Conservation (phyloP, 306 rosid species). For the Inga oerstediana region DNA sequence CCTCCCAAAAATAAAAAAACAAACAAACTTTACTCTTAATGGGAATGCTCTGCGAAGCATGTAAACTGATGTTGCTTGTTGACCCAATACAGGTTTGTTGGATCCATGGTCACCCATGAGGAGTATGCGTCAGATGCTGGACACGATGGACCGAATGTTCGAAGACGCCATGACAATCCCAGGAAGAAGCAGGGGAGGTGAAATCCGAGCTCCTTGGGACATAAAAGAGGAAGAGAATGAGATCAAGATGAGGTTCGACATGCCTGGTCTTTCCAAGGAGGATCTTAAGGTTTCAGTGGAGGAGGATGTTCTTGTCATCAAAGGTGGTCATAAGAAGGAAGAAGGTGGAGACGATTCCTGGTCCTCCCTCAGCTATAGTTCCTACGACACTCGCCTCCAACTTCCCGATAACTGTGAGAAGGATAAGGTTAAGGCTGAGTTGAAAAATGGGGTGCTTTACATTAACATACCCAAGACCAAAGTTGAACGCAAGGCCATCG, state of each 20-base stretch:
- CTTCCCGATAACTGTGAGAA: conserved; percentile 72
- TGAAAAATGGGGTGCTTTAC: conserved; percentile 87
- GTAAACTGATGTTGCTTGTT: neutral
- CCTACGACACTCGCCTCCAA: conserved; percentile 57
- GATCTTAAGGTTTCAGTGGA: conserved; percentile 73
- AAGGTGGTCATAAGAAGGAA: conserved; percentile 47
- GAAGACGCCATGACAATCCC: conserved; percentile 57
- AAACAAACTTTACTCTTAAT: no score
- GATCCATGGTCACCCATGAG: conserved; percentile 82
- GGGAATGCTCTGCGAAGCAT: neutral
- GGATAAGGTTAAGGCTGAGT: conserved; percentile 73
- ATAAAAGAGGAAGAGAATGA: conserved; percentile 69
- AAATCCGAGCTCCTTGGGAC: conserved; percentile 72
- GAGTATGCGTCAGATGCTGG: conserved; percentile 79
- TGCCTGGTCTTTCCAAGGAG: conserved; percentile 86
- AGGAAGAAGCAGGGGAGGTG: conserved; percentile 48
- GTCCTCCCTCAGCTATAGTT: conserved; percentile 51
- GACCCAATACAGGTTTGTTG: conserved; percentile 49
- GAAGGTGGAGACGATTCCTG: conserved; percentile 48
- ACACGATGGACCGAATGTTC: conserved; percentile 66
- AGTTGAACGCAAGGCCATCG: conserved; percentile 73
- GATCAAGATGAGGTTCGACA: conserved; percentile 75
- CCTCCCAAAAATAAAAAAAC: neutral
- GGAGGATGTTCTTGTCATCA: conserved; percentile 62
- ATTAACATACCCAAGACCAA: conserved; percentile 64